Conservation (phyloP, 139 green algal species). For the Picochlorum costavermella region DNA sequence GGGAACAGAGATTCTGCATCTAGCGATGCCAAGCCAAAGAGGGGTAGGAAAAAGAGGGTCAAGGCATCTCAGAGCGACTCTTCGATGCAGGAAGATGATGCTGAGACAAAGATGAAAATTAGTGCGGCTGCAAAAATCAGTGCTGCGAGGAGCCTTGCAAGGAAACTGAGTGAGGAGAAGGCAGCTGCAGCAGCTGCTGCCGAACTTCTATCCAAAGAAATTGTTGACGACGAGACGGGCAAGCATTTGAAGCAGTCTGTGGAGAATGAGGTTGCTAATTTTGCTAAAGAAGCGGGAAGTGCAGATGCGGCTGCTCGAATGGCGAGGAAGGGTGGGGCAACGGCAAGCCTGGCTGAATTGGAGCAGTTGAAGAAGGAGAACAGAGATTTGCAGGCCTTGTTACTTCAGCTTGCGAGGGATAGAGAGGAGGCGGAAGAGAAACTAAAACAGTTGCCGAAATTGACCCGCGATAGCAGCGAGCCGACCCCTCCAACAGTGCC, state of each 20-base stretch:
- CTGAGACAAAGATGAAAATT: constrained; percentile 17
- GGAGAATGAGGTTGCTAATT: constrained; percentile 26
- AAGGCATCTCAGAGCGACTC: too few species aligned
- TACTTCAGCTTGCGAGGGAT: constrained; percentile 60
- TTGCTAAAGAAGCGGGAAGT: constrained; percentile 32
- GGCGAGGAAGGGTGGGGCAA: constrained; percentile 15
- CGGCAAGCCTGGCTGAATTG: constrained; percentile 23
- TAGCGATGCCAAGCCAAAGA: too few species aligned
- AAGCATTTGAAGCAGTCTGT: constrained; percentile 18
- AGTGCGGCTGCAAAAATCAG: constrained; percentile 38
- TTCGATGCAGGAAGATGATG: too few species aligned
- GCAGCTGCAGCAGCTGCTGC: constrained; percentile 47
- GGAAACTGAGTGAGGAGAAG: constrained; percentile 74
- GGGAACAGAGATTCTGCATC: too few species aligned
- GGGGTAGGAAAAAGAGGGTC: too few species aligned
- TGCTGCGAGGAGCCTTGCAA: constrained; percentile 61
- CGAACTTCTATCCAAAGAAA: constrained; percentile 11
- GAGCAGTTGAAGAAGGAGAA: constrained; percentile 59
- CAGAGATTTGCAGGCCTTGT: constrained; percentile 51
- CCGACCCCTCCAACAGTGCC: not conserved
- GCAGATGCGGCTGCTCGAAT: constrained; percentile 37
- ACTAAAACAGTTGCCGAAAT: constrained; percentile 19
- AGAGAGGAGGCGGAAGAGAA: constrained; percentile 36
- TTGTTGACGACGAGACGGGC: constrained; percentile 17
- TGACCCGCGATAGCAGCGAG: constrained; percentile 12